Evolutionary conservation across 129 eudicot species (phyloP), one percentile per base, ranked within the genome.

Genomic region (Logfia minima): DNA sequence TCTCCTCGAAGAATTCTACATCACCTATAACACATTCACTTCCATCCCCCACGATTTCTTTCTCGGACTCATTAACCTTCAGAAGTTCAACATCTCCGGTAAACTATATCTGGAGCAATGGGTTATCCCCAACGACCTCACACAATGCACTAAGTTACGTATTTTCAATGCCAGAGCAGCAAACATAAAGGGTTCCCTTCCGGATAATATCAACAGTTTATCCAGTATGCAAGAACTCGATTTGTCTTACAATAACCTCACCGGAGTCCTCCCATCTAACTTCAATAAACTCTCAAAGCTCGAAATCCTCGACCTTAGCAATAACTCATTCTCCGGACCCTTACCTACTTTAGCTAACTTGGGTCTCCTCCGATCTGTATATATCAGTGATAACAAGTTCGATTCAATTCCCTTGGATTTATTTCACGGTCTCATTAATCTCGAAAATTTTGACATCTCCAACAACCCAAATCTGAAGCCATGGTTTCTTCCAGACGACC

Each of bases 341-440:
- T 14, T 88, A 39, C 92, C 92, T 6, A 77, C 89, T 0, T 43
- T 88, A 29, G 77, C 84, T 18, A 80, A 83, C 75, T 74, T 83
- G 32, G 1, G 78, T 14, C 9, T n/a, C 5, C 86, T 88, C 35
- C 59, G 80, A 56, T 22, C 66, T 10, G 23, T 83, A 18, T 66
- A 10, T 34, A 70, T 83, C 31, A 76, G 83, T 22, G 0, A 4
- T 34, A 87, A 85, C 56, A 14, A 45, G 5, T 87, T 87, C 80
- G 74, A 76, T 39, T 85, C 87, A 2, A 52, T 88, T 1, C 82
- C 86, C 1, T 13, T 35, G 0, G 78, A 74, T 41, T 70, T 86
- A 70, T 35, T 83, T 17, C 2, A 66, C 2, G 87, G 92, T 1
- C 83, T 85, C 61, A 58, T 79, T 35, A 31, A 10, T 13, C 74